Percentiles rank a stretch among this genome's conserved stretches.
Conservation (phyloP, 2,329 filamentous ascomycete genomes). For the Cercospora janseana region DNA sequence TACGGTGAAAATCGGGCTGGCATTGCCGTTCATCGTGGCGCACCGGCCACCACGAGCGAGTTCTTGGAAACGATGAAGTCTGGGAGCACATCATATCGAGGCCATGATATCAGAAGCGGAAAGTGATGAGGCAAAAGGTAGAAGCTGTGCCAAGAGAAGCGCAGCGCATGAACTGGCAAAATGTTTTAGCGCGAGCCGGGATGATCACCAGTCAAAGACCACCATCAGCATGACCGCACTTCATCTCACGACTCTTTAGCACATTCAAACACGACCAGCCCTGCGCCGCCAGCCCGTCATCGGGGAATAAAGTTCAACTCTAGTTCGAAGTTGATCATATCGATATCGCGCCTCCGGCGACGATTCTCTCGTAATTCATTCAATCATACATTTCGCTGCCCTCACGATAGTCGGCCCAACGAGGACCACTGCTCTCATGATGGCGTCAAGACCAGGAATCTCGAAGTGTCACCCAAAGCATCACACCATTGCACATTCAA, state of each 20-base stretch:
- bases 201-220: background rate
- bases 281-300: background rate
- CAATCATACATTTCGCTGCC: background rate
- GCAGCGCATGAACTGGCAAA: constrained; percentile 2
- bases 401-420: background rate
- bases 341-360: background rate
- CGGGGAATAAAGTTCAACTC: background rate
- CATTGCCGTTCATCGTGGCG: background rate
- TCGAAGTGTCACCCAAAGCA: background rate
- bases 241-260: background rate
- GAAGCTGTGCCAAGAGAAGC: background rate
- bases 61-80: background rate
- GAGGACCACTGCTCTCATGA: background rate
- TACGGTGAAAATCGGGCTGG: constrained; percentile 1
- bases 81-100: background rate
- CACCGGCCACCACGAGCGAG: background rate
- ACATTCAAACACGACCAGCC: background rate
- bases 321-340: background rate
- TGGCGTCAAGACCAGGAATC: constrained; percentile 5
- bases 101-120: background rate
- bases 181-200: background rate
- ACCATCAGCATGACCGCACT: background rate
- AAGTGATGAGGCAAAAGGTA: background rate
- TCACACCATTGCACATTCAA: constrained; percentile 9
- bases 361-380: constrained; percentile 2